A percentile compares a stretch with the other conserved stretches of the same genome.
phyloP scores from a whole-genome alignment of 176 grass and related monocot genomes.

The Aegilops umbellulata region DNA sequence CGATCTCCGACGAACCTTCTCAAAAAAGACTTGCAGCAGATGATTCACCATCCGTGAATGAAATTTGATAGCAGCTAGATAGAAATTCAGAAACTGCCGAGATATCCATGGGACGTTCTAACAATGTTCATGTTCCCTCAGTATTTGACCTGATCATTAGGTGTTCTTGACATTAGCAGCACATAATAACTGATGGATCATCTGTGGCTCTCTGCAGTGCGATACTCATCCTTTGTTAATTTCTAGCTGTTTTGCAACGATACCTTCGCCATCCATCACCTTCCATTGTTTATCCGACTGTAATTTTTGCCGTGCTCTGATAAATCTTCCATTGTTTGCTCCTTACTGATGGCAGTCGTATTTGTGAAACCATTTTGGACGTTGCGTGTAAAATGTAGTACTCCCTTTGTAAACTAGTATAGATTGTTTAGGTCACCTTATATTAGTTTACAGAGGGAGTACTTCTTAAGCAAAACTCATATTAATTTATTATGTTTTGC shows the following conservation, averaged over 20 bases:
- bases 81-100: no score
- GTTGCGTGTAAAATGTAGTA: no score
- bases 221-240: neutral
- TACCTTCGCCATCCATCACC: no score
- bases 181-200: neutral
- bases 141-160: neutral
- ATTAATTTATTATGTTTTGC: no score
- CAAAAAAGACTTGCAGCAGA: slow-evolving; percentile 28
- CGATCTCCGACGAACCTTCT: slow-evolving; percentile 28
- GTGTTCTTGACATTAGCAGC: neutral
- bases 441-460: no score
- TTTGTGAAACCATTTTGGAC: no score
- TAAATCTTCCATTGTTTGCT: neutral
- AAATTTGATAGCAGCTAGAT: no score
- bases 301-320: neutral
- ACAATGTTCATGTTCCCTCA: no score
- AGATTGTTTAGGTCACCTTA: no score
- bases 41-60: slow-evolving; percentile 26
- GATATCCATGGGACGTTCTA: no score
- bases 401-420: no score
- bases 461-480: no score
- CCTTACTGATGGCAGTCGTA: neutral
- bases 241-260: neutral
- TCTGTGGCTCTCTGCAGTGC: neutral
- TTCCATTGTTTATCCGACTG: neutral